Base-by-base conservation (phyloP, 768 basidiomycete genomes). In the Macrolepiota dolichaula region DNA sequence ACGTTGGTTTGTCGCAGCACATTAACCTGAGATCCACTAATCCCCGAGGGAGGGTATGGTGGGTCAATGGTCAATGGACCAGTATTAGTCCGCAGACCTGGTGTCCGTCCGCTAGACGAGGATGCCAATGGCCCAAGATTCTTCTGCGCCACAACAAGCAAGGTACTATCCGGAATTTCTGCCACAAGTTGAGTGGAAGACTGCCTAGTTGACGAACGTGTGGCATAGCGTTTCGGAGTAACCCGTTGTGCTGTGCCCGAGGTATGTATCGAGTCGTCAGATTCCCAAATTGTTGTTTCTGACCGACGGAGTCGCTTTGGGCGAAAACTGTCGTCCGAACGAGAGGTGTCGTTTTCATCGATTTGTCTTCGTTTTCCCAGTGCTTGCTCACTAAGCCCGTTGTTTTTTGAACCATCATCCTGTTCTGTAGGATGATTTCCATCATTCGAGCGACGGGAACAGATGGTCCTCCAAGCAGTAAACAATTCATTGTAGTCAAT, bases 251-350 rank as follows among this genome's bases (percentile, higher is more conserved):
- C 38, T 27, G 27, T 25, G 25, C 5, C 32, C 9, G 52, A 13
- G n/a, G 32, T 37, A 17, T 22, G 36, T 32, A 13, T 37, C 17
- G 36, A 37, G 37, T 50, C 32, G 32, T 24, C 36, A 25, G 46
- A 19, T 7, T 50, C 57, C 19, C 35, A 50, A n/a, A 58, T 6
- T 2, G 19, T 49, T 25, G 57, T 50, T 51, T 51, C 57, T 36
- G 57, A 46, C n/a, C 57, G 46, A 36, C 57, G 47, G 32, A 58
- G 57, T 50, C 57, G 57, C 46, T 58, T 58, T 17, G 47, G 32
- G 11, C 22, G 37, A 10, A 15, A 24, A 38, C 7, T 13, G 50
- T 50, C n/a, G 10, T n/a, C 22, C 1, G 27, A 22, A 24, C n/a
- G 46, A 22, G 46, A 17, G 11, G 46, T 13, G 17, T 32, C 47